These are phyloP conservation scores for Penicillium atrosanguineum DNA, from an alignment of 495 filamentous ascomycete genomes.

Conservation along the genomic window DNA sequence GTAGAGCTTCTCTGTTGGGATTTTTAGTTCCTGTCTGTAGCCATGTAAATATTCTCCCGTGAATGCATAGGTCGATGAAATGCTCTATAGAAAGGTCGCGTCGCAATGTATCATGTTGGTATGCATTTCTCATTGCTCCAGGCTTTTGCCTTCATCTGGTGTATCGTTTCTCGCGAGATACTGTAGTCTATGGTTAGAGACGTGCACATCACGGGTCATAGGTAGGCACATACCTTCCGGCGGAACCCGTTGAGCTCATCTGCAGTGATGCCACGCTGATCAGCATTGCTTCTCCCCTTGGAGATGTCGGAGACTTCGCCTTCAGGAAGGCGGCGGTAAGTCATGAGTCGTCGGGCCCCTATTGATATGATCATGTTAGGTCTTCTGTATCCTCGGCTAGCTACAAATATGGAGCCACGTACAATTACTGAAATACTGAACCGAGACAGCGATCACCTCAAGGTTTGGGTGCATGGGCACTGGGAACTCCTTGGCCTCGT, in stretches of 20 bases:
- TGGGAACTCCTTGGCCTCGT: constrained; percentile 66
- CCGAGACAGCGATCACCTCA: constrained; percentile 72
- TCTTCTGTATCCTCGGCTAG: not conserved
- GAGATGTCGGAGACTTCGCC: constrained; percentile 49
- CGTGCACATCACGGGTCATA: not conserved
- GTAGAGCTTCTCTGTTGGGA: not conserved
- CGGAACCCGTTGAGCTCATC: constrained; percentile 82
- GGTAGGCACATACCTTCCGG: constrained; percentile 43
- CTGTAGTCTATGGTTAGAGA: not conserved
- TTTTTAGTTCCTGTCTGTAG: not conserved
- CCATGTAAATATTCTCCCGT: not conserved
- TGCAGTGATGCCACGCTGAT: constrained; percentile 49
- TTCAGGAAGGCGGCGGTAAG: constrained; percentile 71
- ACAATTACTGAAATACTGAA: constrained; percentile 89
- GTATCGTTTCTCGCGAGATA: constrained; percentile 1
- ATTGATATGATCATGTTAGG: constrained; percentile 1
- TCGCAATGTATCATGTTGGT: not conserved
- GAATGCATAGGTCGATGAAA: not conserved
- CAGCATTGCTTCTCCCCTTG: constrained; percentile 33
- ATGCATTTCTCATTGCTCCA: constrained; percentile 1
- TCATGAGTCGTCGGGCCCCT: constrained; percentile 87
- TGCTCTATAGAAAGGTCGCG: not conserved
- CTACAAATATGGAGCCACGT: constrained; percentile 14
- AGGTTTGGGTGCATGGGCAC: constrained; percentile 77
- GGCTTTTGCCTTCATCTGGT: constrained; percentile 1